Base-by-base conservation (phyloP, 257 asterid genomes). In the Petrea volubilis region DNA sequence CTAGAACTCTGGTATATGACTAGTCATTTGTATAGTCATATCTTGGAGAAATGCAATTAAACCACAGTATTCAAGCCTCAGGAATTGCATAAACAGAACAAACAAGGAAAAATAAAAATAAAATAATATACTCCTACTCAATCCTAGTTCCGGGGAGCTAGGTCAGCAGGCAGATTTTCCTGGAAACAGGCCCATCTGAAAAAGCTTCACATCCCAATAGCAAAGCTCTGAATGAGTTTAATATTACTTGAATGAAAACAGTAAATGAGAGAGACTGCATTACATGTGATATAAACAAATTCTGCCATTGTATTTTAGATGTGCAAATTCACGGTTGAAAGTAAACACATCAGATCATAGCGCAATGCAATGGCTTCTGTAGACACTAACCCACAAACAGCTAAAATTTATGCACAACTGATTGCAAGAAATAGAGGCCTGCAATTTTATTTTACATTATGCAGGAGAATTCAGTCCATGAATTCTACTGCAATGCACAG, bases 361-460 rank as follows among this genome's bases (percentile, higher is more conserved):
- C 6, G 71, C 28, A 64, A 50, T 38, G 14, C 61, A 51, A 50
- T 36, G 23, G 33, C 20, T 68, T 57, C 46, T 9, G 60, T 29
- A 29, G 36, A 74, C 15, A 44, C 47, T 43, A 64, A 59, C n/a
- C 59, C 17, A 34, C 40, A 40, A 46, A 43, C 40, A 10, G 11
- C 70, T 41, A 73, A 58, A 25, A 14, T 6, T 20, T 66, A 34
- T 33, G 58, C 61, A 70, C 24, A 51, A 57, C 27, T 49, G 51
- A 41, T 57, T 69, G 18, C 41, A 67, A 9, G 12, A 24, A 56
- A n/a, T 4, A 53, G 63, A 44, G 1, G 21, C 18, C 13, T 21
- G 14, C 17, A 24, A 38, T 17, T 47, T 15, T 29, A 8, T 57
- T 52, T 9, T n/a, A 60, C 20, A 38, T 46, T 52, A 68, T 24